phyloP scores from a whole-genome alignment of 1,284 basidiomycete species.

The Austroboletus niveus region DNA sequence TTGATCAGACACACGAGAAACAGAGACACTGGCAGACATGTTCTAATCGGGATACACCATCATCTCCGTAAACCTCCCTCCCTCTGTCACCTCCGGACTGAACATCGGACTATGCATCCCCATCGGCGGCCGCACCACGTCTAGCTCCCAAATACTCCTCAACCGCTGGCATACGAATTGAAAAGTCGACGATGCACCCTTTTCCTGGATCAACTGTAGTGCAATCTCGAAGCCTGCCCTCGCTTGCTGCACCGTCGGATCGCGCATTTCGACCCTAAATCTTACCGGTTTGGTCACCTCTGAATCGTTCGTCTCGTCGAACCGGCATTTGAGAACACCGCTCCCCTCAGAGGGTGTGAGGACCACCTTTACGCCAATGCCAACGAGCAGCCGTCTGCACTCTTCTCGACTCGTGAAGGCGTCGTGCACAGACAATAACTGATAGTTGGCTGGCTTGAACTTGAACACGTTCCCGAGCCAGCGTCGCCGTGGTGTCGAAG shows the following conservation, averaged over 20 bases:
- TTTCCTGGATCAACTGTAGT: conserved; percentile 78
- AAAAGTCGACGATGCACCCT: conserved; percentile 79
- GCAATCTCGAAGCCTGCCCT: conserved; percentile 52
- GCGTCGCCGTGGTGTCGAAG: conserved; percentile 60
- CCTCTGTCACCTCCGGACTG: conserved; percentile 20
- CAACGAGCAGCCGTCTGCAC: conserved; percentile 71
- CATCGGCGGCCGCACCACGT: conserved; percentile 28
- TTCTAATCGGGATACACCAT: conserved; percentile 25
- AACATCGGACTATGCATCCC: conserved; percentile 19
- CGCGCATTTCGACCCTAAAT: conserved; percentile 76
- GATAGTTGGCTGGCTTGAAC: conserved; percentile 71
- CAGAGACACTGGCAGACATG: neutral
- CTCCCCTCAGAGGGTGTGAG: conserved; percentile 61
- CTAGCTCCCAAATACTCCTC: conserved; percentile 70
- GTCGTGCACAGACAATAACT: conserved; percentile 65
- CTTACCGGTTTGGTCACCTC: conserved; percentile 60
- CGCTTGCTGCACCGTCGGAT: conserved; percentile 42
- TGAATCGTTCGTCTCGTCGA: conserved; percentile 57
- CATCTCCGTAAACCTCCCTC: conserved; percentile 22
- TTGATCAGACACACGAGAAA: conserved; percentile 15
- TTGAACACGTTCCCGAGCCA: conserved; percentile 93
- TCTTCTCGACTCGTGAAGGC: conserved; percentile 69
- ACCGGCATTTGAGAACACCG: conserved; percentile 67
- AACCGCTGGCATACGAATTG: conserved; percentile 70
- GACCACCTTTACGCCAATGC: conserved; percentile 68